Evolutionary conservation across 441 rosid genomes (phyloP).

Genomic region (Populus trichocarpa): DNA sequence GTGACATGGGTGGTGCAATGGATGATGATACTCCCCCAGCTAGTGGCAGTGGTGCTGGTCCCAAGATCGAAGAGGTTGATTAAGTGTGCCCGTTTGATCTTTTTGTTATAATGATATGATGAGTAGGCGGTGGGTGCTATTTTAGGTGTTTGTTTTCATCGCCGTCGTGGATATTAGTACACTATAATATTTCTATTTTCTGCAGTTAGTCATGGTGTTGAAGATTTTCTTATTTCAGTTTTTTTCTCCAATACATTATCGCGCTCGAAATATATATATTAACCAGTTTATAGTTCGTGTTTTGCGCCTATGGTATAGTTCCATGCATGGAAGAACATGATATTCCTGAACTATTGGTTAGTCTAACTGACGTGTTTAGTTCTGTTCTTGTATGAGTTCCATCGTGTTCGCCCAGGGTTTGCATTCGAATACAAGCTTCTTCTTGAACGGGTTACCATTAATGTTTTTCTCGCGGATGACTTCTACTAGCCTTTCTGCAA

Average conservation of each 20-base stretch:
- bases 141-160: not conserved
- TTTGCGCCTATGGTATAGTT: too few species aligned
- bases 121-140: not conserved
- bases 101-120: not conserved
- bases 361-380: not conserved
- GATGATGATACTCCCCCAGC: constrained; percentile 44
- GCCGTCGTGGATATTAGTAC: not conserved
- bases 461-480: too few species aligned
- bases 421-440: too few species aligned
- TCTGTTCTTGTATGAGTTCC: too few species aligned
- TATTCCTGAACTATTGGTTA: too few species aligned
- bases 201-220: not conserved
- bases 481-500: too few species aligned
- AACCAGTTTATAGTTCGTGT: too few species aligned
- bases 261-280: too few species aligned
- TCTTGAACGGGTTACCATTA: too few species aligned
- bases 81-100: constrained; percentile 9
- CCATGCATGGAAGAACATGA: too few species aligned
- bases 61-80: constrained; percentile 58
- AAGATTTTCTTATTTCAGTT: not conserved
- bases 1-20: constrained; percentile 47
- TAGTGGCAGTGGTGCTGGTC: constrained; percentile 51
- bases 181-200: not conserved
- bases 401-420: too few species aligned
- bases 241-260: not conserved